Base-by-base conservation (phyloP, 2,329 filamentous ascomycete genomes). In the Pestalotiopsis sp. region DNA sequence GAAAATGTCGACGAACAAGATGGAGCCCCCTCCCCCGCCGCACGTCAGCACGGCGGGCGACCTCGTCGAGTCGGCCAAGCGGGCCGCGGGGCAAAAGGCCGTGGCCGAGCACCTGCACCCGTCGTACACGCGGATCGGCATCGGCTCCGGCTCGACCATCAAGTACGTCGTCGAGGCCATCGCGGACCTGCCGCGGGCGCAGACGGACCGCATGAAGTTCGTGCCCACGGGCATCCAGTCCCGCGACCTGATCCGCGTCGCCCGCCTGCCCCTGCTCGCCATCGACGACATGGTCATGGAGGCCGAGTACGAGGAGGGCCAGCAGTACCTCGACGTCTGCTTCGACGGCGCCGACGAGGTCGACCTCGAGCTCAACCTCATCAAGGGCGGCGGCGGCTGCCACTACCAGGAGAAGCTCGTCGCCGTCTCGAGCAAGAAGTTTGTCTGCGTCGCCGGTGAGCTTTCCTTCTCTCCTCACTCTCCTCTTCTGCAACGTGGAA, bases 261-360 rank as follows among this genome's bases (percentile, higher is more conserved):
- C 94, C 23, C 93, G 93, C 2, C 84, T 98, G 67, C 89, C 88
- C 27, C 90, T 96, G 13, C 89, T 94, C 67, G 90, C 90, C 73
- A 93, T 97, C 75, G 92, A 95, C 76, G 89, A 92, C 70, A 84
- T 97, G 17, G 91, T 92, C 1, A 78, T 85, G 56, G 85, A 86
- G 66, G 80, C 80, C 71, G 72, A 69, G 27, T 82, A 81, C 72
- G 75, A 74, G 68, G 81, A 82, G 41, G 80, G 84, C n/a, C 80
- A 82, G 60, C 77, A 81, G 69, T 81, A 90, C 77, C 87, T 99
- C 36, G 95, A 98, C 76, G 92, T 98, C 20, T 93, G 93, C 64
- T 99, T 99, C 78, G 96, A 99, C 77, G 96, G 96, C 66, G 96
- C 96, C 3, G 96, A 99, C 79, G 96, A 99, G 84, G 94, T 99